These are phyloP conservation scores for Cornus suecica DNA, from an alignment of 148 eudicot genomes.

Conservation along the genomic window DNA sequence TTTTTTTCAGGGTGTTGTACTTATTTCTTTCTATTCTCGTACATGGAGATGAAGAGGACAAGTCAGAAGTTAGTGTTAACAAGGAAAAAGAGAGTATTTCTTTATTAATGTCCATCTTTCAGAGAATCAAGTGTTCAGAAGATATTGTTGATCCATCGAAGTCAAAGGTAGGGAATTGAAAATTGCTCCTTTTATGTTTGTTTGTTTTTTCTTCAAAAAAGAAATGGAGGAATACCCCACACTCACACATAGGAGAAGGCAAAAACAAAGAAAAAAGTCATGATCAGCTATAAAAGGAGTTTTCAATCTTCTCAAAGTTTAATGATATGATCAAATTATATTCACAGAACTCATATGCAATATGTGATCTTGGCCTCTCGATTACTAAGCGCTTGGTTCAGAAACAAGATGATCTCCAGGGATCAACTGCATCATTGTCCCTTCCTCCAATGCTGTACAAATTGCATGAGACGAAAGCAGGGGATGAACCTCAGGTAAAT, in stretches of 20 bases:
- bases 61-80: constrained; percentile 45
- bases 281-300: not conserved
- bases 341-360: constrained; percentile 76
- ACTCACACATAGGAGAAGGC: not conserved
- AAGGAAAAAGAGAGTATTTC: constrained; percentile 48
- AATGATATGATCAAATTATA: constrained; percentile 14
- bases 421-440: constrained; percentile 38
- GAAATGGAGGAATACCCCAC: not conserved
- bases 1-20: constrained; percentile 60
- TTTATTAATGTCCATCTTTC: constrained; percentile 50
- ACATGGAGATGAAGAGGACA: constrained; percentile 68
- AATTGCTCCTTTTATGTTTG: not conserved
- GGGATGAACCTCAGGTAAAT: constrained; percentile 34
- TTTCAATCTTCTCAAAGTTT: constrained; percentile 10
- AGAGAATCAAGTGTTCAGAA: constrained; percentile 63
- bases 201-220: not conserved
- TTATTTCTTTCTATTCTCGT: constrained; percentile 79
- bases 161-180: constrained; percentile 58
- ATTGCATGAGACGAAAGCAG: constrained; percentile 58
- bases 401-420: constrained; percentile 46
- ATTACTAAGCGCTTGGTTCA: constrained; percentile 57
- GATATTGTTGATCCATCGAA: constrained; percentile 65
- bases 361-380: constrained; percentile 82
- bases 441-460: constrained; percentile 63
- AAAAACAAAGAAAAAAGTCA: not conserved